Evolutionary conservation across 2,329 filamentous ascomycete genomes (phyloP).

Genomic region (Aspergillus oerlinghausenensis): DNA sequence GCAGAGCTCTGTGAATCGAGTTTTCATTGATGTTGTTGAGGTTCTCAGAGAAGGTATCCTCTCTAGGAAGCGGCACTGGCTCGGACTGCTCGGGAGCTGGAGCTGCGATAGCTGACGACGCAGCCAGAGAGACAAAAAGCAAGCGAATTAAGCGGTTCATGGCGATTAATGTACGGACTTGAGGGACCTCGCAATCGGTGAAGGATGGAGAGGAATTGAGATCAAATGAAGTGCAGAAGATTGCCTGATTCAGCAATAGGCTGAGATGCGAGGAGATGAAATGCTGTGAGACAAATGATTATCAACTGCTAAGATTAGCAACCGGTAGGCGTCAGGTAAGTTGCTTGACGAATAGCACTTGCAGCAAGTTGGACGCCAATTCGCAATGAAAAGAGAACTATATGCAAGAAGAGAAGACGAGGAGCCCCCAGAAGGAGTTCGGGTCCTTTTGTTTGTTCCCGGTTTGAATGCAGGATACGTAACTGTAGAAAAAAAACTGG

Average conservation of each 20-base stretch:
- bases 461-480: not conserved
- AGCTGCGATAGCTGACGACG: conserved; percentile 23
- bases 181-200: not conserved
- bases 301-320: not conserved
- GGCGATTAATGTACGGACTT: not conserved
- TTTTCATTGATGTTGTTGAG: conserved; percentile 55
- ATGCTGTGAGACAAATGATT: not conserved
- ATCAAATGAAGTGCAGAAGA: not conserved
- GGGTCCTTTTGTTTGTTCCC: not conserved
- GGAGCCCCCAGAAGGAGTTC: not conserved
- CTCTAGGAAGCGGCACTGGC: conserved; percentile 10
- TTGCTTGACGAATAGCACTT: not conserved
- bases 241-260: not conserved
- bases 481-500: not conserved
- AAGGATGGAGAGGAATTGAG: not conserved
- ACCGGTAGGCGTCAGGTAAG: not conserved
- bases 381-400: not conserved
- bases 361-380: not conserved
- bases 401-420: not conserved
- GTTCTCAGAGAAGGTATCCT: conserved; percentile 48
- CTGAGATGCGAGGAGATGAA: not conserved
- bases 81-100: conserved; percentile 13
- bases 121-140: conserved; percentile 22
- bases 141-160: conserved; percentile 20
- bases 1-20: conserved; percentile 62